These are phyloP conservation scores for Botrytis porri DNA, from an alignment of 2,329 filamentous ascomycete species.

Conservation along the genomic window DNA sequence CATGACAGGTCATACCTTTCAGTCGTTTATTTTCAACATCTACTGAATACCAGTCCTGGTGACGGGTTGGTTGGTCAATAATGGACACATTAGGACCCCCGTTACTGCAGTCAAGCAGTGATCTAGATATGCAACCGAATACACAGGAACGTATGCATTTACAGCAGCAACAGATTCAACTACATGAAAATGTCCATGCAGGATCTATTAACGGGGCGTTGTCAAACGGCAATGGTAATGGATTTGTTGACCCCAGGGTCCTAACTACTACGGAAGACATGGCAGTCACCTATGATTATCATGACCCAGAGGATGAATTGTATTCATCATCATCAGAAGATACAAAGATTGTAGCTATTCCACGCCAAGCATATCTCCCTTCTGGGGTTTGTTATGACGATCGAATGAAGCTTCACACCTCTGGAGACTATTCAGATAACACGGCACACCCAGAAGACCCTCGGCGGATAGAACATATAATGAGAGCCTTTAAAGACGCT, in stretches of 20 bases:
- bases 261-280: conserved; percentile 23
- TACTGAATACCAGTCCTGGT: not conserved
- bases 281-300: conserved; percentile 19
- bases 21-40: not conserved
- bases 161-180: conserved; percentile 5
- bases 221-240: conserved; percentile 27
- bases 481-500: conserved; percentile 78
- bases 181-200: conserved; percentile 22
- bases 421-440: conserved; percentile 68
- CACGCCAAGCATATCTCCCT: conserved; percentile 44
- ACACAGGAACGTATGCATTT: not conserved
- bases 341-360: not conserved
- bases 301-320: conserved; percentile 21
- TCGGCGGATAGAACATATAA: conserved; percentile 86
- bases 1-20: not conserved
- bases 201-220: conserved; percentile 14
- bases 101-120: conserved; percentile 23
- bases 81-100: conserved; percentile 9
- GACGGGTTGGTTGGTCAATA: not conserved
- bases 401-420: conserved; percentile 93
- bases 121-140: conserved; percentile 24
- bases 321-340: conserved; percentile 23
- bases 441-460: conserved; percentile 95
- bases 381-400: conserved; percentile 88
- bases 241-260: conserved; percentile 32